Conservation (phyloP, 2,329 filamentous ascomycete genomes). For the Alternaria triticina region DNA sequence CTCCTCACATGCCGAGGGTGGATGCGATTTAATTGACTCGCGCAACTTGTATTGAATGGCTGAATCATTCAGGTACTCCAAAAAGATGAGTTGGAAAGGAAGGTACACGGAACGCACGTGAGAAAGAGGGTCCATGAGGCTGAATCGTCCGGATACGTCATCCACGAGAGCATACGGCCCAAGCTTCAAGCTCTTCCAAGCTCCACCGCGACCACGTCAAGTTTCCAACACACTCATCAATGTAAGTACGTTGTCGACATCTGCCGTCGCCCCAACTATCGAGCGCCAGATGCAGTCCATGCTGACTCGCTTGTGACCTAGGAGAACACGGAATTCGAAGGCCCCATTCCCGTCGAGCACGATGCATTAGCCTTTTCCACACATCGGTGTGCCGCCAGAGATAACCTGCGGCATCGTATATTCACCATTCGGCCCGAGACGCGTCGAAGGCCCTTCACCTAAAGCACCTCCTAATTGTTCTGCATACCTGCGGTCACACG, state of each 20-base stretch:
- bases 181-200: not conserved
- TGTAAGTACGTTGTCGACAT: not conserved
- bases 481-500: conserved; percentile 6
- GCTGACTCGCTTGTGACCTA: not conserved
- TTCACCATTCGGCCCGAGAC: not conserved
- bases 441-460: not conserved
- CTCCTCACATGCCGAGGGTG: not conserved
- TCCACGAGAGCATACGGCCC: not conserved
- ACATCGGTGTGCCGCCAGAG: not conserved
- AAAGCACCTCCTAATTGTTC: conserved; percentile 4
- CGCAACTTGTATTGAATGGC: not conserved
- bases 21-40: not conserved
- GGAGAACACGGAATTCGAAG: not conserved
- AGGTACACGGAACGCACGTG: not conserved
- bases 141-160: conserved; percentile 7
- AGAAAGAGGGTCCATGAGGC: not conserved
- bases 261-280: not conserved
- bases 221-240: not conserved
- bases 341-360: not conserved
- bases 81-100: not conserved
- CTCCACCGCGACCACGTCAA: not conserved
- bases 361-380: not conserved
- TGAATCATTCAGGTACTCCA: not conserved
- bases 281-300: not conserved
- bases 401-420: not conserved